These are phyloP conservation scores for Castanopsis chinensis DNA, from an alignment of 306 rosid genomes.

Conservation along the genomic window DNA sequence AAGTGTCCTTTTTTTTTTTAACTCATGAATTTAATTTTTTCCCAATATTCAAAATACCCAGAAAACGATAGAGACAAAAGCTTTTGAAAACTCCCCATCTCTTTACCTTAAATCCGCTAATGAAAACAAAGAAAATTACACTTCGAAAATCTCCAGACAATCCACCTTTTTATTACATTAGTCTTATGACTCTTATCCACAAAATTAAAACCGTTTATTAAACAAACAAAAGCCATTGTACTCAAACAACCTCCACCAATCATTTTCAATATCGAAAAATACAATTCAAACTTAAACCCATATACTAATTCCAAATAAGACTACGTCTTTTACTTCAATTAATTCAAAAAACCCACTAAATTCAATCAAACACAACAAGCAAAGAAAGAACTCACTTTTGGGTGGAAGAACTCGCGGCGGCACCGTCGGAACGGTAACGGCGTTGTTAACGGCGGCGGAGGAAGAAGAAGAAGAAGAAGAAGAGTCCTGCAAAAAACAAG, in stretches of 20 bases:
- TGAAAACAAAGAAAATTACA: neutral
- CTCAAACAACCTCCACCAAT: neutral
- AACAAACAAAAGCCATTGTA: neutral
- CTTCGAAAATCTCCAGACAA: too few relatives aligned
- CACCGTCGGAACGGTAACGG: constrained; percentile 31
- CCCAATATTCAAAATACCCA: neutral
- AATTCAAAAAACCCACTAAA: neutral
- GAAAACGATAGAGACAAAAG: neutral
- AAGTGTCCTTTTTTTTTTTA: too few relatives aligned
- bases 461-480: neutral
- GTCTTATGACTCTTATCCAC: too few relatives aligned
- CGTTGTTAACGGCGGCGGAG: neutral
- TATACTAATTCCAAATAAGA: too few relatives aligned
- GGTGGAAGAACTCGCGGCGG: constrained; percentile 75
- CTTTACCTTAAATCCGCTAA: neutral
- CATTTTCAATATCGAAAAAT: neutral
- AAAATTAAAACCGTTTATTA: too few relatives aligned
- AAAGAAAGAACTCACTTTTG: constrained; percentile 59
- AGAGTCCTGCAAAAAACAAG: constrained; percentile 77
- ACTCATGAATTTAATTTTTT: neutral
- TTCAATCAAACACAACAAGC: neutral
- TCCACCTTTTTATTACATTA: too few relatives aligned
- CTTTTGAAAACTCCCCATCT: neutral
- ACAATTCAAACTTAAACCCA: too few relatives aligned
- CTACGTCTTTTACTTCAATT: too few relatives aligned